Conservation (phyloP, 2,329 filamentous ascomycete species). For the Ophiostoma pallidulum region DNA sequence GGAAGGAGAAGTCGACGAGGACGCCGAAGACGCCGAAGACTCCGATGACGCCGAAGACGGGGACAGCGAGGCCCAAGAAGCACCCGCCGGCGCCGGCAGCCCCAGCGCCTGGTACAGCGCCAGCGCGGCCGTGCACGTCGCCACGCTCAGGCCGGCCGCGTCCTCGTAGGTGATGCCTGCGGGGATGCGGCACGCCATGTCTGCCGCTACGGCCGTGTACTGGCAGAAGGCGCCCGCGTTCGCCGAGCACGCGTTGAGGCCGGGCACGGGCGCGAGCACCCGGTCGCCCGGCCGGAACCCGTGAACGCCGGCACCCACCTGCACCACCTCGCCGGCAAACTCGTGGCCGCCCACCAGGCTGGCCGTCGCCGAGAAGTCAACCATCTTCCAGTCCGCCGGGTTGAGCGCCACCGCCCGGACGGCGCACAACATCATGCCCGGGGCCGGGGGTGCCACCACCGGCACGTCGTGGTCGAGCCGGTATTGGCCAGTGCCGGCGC, state of each 20-base stretch:
- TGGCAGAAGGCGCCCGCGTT: conserved; percentile 19
- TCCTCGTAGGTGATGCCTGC: conserved; percentile 11
- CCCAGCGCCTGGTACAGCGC: conserved; percentile 11
- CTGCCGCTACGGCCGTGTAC: conserved; percentile 15
- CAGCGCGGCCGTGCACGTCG: conserved; percentile 13
- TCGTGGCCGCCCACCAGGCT: conserved; percentile 22
- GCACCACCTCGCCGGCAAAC: conserved; percentile 22
- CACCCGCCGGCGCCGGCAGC: conserved; percentile 7
- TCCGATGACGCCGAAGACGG: too few species aligned
- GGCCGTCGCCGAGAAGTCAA: conserved; percentile 17
- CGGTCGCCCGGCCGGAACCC: conserved; percentile 13
- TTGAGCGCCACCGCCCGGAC: conserved; percentile 23
- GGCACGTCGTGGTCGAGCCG: conserved; percentile 5
- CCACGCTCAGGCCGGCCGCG: conserved; percentile 14
- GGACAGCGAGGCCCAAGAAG: too few species aligned
- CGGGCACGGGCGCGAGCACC: conserved; percentile 14
- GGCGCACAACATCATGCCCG: conserved; percentile 9
- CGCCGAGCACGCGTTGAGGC: conserved; percentile 4
- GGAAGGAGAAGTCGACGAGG: too few species aligned
- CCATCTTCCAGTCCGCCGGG: conserved; percentile 24
- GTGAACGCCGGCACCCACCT: conserved; percentile 15
- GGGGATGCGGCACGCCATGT: conserved; percentile 11
- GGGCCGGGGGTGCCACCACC: conserved; percentile 1
- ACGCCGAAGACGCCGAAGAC: too few species aligned
- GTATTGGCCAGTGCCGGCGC: conserved; percentile 11